Evolutionary conservation across 1,284 basidiomycete genomes (phyloP).

Genomic region (Cryptococcus wingfieldii): DNA sequence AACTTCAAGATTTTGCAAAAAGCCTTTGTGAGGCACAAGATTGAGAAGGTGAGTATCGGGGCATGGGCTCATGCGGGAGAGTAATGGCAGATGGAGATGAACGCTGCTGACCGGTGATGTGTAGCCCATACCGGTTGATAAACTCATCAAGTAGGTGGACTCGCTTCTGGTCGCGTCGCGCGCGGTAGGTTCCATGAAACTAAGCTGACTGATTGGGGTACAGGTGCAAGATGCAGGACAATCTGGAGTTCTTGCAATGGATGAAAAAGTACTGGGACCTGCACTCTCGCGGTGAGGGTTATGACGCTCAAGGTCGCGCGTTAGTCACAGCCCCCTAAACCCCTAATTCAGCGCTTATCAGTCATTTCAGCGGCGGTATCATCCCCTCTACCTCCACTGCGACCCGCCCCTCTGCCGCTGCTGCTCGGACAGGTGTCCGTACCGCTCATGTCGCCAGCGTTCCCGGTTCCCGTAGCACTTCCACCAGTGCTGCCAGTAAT

Average conservation of each 20-base stretch:
- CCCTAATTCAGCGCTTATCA: background rate
- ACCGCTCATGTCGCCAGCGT: slow-evolving; percentile 2
- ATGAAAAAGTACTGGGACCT: slow-evolving; percentile 92
- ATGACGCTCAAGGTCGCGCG: slow-evolving; percentile 70
- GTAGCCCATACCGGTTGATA: slow-evolving; percentile 89
- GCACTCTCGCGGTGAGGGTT: slow-evolving; percentile 81
- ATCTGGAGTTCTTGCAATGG: slow-evolving; percentile 98
- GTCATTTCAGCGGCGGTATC: slow-evolving; percentile 7
- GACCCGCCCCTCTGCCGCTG: slow-evolving; percentile 11
- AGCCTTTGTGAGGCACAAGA: slow-evolving; percentile 77
- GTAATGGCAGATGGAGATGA: background rate
- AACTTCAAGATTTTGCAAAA: slow-evolving; percentile 96
- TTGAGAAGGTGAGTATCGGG: slow-evolving; percentile 72
- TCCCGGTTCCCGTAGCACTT: slow-evolving; percentile 6
- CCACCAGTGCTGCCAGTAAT: slow-evolving; percentile 14
- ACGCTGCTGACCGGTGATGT: background rate
- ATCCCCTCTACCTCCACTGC: slow-evolving; percentile 11
- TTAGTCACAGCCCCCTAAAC: slow-evolving; percentile 4
- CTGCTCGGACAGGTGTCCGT: slow-evolving; percentile 15
- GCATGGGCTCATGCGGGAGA: background rate
- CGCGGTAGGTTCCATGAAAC: background rate
- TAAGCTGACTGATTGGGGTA: background rate
- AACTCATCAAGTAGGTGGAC: slow-evolving; percentile 64
- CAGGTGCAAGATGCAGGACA: slow-evolving; percentile 99
- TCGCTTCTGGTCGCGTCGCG: background rate